Conservation (phyloP, 2,329 filamentous ascomycete species). For the Penicillium sp. region DNA sequence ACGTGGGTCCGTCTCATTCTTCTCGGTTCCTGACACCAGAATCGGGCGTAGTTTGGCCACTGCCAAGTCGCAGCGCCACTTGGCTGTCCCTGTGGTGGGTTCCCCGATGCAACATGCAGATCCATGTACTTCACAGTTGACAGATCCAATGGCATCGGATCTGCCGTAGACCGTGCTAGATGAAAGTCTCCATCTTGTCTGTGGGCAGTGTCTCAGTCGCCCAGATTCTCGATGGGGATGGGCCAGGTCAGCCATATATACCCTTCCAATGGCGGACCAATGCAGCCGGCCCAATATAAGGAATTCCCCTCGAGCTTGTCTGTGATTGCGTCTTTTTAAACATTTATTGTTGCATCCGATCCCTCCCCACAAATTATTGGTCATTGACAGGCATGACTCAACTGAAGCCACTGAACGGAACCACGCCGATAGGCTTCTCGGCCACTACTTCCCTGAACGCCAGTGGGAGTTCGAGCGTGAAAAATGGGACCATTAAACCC, state of each 20-base stretch:
- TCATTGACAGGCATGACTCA: neutral
- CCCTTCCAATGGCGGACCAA: neutral
- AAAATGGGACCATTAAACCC: neutral
- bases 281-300: neutral
- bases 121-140: neutral
- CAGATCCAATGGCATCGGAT: neutral
- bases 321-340: neutral
- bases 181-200: neutral
- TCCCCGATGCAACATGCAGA: neutral
- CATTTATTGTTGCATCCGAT: neutral
- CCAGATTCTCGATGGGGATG: neutral
- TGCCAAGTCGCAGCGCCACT: neutral
- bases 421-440: neutral
- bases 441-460: neutral
- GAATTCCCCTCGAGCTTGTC: neutral
- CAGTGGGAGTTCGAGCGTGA: neutral
- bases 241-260: neutral
- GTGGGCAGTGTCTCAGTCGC: neutral
- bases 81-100: neutral
- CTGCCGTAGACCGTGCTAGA: neutral
- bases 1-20: neutral
- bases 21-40: neutral
- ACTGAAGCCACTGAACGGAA: neutral
- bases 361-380: neutral
- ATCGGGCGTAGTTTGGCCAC: neutral